These are phyloP conservation scores for Aspergillus sp. DNA, from an alignment of 2,329 filamentous ascomycete genomes.

Conservation along the genomic window DNA sequence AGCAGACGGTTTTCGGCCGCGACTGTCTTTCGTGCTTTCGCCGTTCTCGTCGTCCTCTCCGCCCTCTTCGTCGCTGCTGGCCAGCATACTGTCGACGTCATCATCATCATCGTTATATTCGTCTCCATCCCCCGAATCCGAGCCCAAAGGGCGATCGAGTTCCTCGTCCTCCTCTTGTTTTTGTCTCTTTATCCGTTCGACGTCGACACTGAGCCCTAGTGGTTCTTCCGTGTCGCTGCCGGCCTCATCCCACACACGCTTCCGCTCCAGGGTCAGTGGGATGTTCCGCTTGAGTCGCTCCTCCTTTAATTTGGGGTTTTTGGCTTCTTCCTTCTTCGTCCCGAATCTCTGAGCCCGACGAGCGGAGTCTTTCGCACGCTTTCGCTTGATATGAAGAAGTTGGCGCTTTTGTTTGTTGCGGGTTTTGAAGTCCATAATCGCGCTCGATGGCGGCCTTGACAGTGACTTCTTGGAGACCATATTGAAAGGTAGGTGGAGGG, in stretches of 20 bases:
- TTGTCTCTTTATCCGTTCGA: constrained; percentile 49
- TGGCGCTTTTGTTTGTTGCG: constrained; percentile 80
- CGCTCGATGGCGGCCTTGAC: constrained; percentile 45
- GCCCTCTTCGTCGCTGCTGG: constrained; percentile 52
- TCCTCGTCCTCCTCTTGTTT: constrained; percentile 48
- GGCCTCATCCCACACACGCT: constrained; percentile 84
- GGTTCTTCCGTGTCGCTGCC: constrained; percentile 52
- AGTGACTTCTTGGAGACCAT: constrained; percentile 54
- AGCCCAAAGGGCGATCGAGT: constrained; percentile 35
- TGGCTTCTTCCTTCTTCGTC: constrained; percentile 80
- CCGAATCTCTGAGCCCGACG: constrained; percentile 75
- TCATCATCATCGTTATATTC: constrained; percentile 23
- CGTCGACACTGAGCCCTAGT: constrained; percentile 49
- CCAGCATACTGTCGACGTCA: constrained; percentile 76
- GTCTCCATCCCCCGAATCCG: constrained; percentile 31
- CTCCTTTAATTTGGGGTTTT: constrained; percentile 72
- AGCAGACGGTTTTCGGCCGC: constrained; percentile 34
- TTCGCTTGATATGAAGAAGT: constrained; percentile 75
- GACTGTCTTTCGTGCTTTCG: constrained; percentile 40
- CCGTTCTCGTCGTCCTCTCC: constrained; percentile 55
- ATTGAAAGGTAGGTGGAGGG: constrained; percentile 7
- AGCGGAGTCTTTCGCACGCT: constrained; percentile 70
- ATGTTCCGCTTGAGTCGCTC: constrained; percentile 76
- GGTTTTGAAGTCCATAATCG: constrained; percentile 54
- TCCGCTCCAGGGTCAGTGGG: constrained; percentile 78